Evolutionary conservation across 1,284 basidiomycete genomes (phyloP), one percentile per base, ranked within the genome.

Genomic region (Microbotryomycetes sp.): DNA sequence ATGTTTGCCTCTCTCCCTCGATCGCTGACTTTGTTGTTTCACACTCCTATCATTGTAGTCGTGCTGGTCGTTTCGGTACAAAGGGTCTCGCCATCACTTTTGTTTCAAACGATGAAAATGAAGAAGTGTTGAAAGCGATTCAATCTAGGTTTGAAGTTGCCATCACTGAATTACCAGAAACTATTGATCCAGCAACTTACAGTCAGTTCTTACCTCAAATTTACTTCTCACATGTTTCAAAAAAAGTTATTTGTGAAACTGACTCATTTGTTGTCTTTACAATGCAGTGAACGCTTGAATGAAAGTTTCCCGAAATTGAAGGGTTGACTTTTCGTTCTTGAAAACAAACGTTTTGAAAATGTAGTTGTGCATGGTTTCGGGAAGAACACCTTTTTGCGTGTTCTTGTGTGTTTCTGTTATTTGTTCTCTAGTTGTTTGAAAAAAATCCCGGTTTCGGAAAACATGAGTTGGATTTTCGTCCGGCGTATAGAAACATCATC

Each of bases 31-130:
- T 29, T n/a, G 50, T 19, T 22, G 54, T 56, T 16, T 47, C 31
- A 32, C 29, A 31, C 48, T 61, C 59, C 22, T 29, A 52, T 32
- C 4, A 28, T 28, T 46, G 3, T 15, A 88, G 87, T 71, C 93
- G 96, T 82, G 96, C 96, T 68, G 96, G 96, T 71, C 90, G 96
- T 72, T 99, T 99, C 78, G 96, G 96, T 69, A 98, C 96, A 50
- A 98, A 98, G 79, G 96, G 96, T 83, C 84, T 98, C 46, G 93
- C 93, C n/a, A 92, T 98, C 77, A 94, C 92, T 12, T 98, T 96
- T 76, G 90, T 97, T 52, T 86, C 92, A 4, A 88, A 86, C 29
- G 93, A 97, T 58, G 84, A 82, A 65, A 96, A 99, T 75, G 85
- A 89, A 75, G 88, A 91, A 77, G 93, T 98, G 64, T 88, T 99